Conservation (phyloP, 805 yeast species). For the Myxozyma vanderwaltii region DNA sequence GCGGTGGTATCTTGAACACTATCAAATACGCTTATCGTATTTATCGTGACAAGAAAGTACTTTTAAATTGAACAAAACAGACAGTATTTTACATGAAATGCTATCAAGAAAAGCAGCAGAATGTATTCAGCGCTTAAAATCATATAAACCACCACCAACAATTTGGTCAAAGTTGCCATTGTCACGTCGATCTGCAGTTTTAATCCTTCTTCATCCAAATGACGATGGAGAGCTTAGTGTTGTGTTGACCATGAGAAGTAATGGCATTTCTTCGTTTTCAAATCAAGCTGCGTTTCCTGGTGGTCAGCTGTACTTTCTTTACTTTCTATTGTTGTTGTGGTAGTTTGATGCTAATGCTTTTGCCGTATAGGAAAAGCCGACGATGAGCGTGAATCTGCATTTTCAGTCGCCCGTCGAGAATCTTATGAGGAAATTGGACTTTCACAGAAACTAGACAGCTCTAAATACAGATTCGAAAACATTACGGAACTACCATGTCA, state of each 20-base stretch:
- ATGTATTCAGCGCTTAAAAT: constrained; percentile 27
- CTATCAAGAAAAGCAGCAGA: constrained; percentile 13
- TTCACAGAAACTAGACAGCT: constrained; percentile 40
- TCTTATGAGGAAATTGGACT: constrained; percentile 86
- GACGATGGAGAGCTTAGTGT: constrained; percentile 70
- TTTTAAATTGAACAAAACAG: too few relatives aligned
- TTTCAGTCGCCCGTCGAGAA: constrained; percentile 78
- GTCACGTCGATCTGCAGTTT: constrained; percentile 74
- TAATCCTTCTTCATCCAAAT: constrained; percentile 70
- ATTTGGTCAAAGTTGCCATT: constrained; percentile 62
- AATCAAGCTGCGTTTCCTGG: constrained; percentile 95
- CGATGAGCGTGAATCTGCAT: constrained; percentile 58
- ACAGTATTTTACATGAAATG: too few relatives aligned
- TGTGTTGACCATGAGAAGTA: constrained; percentile 74
- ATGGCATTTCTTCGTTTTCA: constrained; percentile 68
- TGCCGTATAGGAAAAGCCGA: constrained; percentile 89
- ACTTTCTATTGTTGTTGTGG: constrained; percentile 46
- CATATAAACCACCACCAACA: constrained; percentile 19
- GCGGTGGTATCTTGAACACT: not conserved
- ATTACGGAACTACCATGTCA: constrained; percentile 73
- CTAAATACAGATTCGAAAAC: constrained; percentile 60
- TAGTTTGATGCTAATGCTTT: too few relatives aligned
- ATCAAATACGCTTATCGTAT: not conserved
- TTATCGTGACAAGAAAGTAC: too few relatives aligned
- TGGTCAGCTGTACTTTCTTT: constrained; percentile 56